phyloP scores from a whole-genome alignment of 1,139 yeast species.

The Meyerozyma athensensis region DNA sequence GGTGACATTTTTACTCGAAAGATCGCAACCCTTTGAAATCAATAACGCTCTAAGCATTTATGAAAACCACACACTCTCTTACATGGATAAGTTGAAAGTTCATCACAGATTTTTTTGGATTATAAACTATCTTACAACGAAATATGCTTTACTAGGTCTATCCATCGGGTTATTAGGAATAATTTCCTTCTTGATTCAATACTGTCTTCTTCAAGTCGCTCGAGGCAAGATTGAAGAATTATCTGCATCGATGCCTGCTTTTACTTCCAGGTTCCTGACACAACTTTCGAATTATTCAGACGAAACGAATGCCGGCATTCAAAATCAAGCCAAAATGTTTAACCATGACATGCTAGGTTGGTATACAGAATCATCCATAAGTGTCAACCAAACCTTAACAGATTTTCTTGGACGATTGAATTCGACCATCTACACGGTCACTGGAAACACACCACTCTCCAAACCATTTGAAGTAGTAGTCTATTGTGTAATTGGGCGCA shows the following conservation, averaged over 20 bases:
- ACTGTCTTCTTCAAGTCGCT: too few relatives aligned
- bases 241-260: not conserved
- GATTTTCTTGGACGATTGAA: conserved; percentile 49
- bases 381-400: conserved; percentile 53
- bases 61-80: not conserved
- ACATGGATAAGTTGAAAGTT: not conserved
- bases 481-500: conserved; percentile 74
- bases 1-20: not conserved
- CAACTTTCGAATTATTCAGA: conserved; percentile 14
- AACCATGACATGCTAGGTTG: conserved; percentile 67
- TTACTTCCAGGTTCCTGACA: not conserved
- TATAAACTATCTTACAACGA: not conserved
- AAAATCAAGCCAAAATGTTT: conserved; percentile 33
- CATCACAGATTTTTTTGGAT: not conserved
- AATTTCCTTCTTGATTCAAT: not conserved
- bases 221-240: conserved; percentile 4
- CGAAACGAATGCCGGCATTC: conserved; percentile 22
- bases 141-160: not conserved
- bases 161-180: not conserved
- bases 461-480: conserved; percentile 62
- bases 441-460: conserved; percentile 65
- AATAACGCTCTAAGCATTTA: not conserved
- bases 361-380: conserved; percentile 50
- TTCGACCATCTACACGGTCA: conserved; percentile 45
- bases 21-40: not conserved